Conservation (phyloP, 768 basidiomycete species). For the Kwoniella dendrophila region DNA sequence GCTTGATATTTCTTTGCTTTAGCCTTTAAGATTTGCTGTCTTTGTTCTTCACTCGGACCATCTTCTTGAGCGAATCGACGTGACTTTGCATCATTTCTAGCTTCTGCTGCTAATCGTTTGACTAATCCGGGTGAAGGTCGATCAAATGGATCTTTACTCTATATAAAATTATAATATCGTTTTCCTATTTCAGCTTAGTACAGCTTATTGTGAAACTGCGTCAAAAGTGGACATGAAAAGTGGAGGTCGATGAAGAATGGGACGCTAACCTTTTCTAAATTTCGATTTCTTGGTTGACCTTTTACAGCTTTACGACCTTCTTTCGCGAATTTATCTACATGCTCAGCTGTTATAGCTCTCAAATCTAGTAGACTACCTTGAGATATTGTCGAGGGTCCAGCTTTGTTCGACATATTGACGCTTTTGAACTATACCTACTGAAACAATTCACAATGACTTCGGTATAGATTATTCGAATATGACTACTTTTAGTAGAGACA, state of each 20-base stretch:
- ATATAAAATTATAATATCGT: not conserved
- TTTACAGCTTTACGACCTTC: conserved; percentile 49
- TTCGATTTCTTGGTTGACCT: conserved; percentile 23
- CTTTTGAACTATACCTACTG: too few species aligned
- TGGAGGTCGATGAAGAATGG: conserved; percentile 2
- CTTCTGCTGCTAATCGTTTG: conserved; percentile 51
- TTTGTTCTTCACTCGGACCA: conserved; percentile 44
- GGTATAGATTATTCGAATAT: too few species aligned
- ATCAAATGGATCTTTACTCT: conserved; percentile 50
- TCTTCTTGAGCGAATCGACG: conserved; percentile 36
- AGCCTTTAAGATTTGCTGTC: conserved; percentile 41
- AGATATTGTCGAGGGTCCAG: conserved; percentile 38
- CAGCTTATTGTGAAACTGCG: not conserved
- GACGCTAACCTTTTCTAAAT: conserved; percentile 22
- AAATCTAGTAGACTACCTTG: conserved; percentile 48
- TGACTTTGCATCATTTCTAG: conserved; percentile 44
- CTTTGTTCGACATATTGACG: conserved; percentile 14
- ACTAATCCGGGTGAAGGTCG: conserved; percentile 51
- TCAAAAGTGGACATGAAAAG: conserved; percentile 6
- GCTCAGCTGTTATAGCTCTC: conserved; percentile 52
- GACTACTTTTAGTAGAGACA: too few species aligned
- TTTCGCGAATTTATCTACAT: conserved; percentile 47
- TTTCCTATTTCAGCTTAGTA: not conserved
- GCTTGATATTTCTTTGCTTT: conserved; percentile 55
- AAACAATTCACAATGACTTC: too few species aligned